phyloP scores from a whole-genome alignment of 176 grass and related monocot genomes.

The Canna indica region DNA sequence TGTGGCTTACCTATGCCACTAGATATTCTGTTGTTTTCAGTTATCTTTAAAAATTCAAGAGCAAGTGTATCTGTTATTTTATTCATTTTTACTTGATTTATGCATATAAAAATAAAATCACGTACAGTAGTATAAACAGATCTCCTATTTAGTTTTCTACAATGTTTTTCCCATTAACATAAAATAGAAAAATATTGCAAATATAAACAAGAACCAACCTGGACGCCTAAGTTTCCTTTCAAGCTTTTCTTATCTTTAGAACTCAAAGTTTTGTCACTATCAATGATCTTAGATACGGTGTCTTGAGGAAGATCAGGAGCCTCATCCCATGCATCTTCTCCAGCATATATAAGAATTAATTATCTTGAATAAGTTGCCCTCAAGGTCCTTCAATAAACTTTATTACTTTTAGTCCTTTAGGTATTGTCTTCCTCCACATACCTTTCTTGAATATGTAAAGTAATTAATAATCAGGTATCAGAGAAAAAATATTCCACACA shows the following conservation, averaged over 20 bases:
- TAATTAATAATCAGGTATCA: background rate
- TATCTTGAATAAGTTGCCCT: slow-evolving; percentile 23
- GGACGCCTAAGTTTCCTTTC: slow-evolving; percentile 12
- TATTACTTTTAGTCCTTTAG: slow-evolving; percentile 32
- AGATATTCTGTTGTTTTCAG: too few species aligned
- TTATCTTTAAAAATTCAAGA: too few species aligned
- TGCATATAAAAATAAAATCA: too few species aligned
- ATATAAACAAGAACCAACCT: background rate
- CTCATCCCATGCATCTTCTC: slow-evolving; percentile 30
- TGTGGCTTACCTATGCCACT: too few species aligned
- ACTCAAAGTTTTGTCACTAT: slow-evolving; percentile 20
- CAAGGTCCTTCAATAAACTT: slow-evolving; percentile 29
- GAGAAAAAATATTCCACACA: background rate
- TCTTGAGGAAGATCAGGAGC: slow-evolving; percentile 10
- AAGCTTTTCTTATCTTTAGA: slow-evolving; percentile 20
- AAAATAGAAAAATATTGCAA: background rate
- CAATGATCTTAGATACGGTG: slow-evolving; percentile 14
- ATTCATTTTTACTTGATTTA: too few species aligned
- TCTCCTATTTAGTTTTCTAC: too few species aligned
- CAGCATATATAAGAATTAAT: slow-evolving; percentile 28
- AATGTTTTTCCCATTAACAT: too few species aligned
- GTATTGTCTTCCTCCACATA: slow-evolving; percentile 31
- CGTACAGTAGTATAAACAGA: too few species aligned
- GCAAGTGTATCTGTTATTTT: too few species aligned
- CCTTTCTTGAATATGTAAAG: slow-evolving; percentile 25